These are phyloP conservation scores for Iberis pinnata DNA, from an alignment of 345 rosid genomes.

Conservation along the genomic window DNA sequence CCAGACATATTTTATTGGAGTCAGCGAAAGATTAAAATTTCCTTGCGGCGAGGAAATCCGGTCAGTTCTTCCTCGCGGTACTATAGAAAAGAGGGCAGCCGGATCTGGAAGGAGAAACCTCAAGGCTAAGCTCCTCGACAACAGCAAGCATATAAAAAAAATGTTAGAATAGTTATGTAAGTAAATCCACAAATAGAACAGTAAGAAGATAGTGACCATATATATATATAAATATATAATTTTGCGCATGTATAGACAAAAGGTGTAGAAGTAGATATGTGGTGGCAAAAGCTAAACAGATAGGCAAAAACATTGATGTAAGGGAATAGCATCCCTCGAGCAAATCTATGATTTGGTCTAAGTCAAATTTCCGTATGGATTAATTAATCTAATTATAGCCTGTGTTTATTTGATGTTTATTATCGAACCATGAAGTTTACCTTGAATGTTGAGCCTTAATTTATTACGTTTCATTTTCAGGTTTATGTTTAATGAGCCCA, in stretches of 20 bases:
- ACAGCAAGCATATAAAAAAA: too few relatives aligned
- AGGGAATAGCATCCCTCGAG: slow-evolving; percentile 28
- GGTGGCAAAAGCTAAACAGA: slow-evolving; percentile 33
- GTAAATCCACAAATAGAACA: background rate
- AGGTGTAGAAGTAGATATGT: slow-evolving; percentile 23
- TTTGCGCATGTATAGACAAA: slow-evolving; percentile 19
- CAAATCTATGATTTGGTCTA: slow-evolving; percentile 27
- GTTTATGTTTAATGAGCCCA: slow-evolving; percentile 17
- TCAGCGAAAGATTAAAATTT: too few relatives aligned
- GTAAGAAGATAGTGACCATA: slow-evolving; percentile 17
- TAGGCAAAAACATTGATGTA: slow-evolving; percentile 24
- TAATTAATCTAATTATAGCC: slow-evolving; percentile 13
- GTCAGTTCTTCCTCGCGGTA: too few relatives aligned
- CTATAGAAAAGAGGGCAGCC: too few relatives aligned
- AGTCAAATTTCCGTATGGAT: slow-evolving; percentile 19
- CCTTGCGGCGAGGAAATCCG: too few relatives aligned
- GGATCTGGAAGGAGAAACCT: too few relatives aligned
- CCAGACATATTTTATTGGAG: too few relatives aligned
- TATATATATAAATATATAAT: background rate
- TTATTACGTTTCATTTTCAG: slow-evolving; percentile 12
- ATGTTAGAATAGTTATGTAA: background rate
- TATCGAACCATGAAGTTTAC: slow-evolving; percentile 10
- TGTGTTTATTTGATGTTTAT: background rate
- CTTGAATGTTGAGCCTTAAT: slow-evolving; percentile 20
- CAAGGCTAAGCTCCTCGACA: too few relatives aligned